Evolutionary conservation across 1,284 basidiomycete species (phyloP).

Genomic region (Boletellus dicymbophilus): DNA sequence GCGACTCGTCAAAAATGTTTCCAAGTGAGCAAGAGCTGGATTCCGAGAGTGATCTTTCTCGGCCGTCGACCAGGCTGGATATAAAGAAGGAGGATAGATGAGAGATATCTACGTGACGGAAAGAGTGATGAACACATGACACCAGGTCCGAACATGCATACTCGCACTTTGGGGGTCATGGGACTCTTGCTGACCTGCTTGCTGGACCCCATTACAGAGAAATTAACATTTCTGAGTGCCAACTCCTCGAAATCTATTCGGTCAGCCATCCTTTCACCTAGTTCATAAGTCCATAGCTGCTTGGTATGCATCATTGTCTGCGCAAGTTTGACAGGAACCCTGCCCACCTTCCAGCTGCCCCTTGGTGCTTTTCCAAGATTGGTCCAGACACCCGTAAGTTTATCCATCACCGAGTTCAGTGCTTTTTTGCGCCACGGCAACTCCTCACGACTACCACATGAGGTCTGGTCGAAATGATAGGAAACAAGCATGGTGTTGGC

Average conservation of each 20-base stretch:
- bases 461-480: slow-evolving; percentile 46
- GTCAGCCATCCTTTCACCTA: slow-evolving; percentile 68
- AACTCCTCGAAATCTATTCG: slow-evolving; percentile 77
- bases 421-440: slow-evolving; percentile 19
- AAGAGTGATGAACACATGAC: not conserved
- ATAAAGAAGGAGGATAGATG: slow-evolving; percentile 62
- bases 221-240: slow-evolving; percentile 67
- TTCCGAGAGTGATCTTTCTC: slow-evolving; percentile 5
- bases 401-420: slow-evolving; percentile 47
- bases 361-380: slow-evolving; percentile 62
- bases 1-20: slow-evolving; percentile 50
- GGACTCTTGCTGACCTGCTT: slow-evolving; percentile 20
- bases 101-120: slow-evolving; percentile 56
- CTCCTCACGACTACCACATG: slow-evolving; percentile 4
- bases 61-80: slow-evolving; percentile 22
- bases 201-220: slow-evolving; percentile 24
- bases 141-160: not conserved
- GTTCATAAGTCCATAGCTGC: slow-evolving; percentile 58
- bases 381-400: slow-evolving; percentile 59
- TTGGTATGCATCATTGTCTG: slow-evolving; percentile 4
- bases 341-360: slow-evolving; percentile 68
- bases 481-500: slow-evolving; percentile 37
- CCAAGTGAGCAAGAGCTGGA: slow-evolving; percentile 55
- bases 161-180: slow-evolving; percentile 3
- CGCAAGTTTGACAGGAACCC: not conserved